A percentile compares a stretch with the other conserved stretches of the same genome.
Conservation (phyloP, 352 stramenopile species). For the Phytophthora cryptogea region DNA sequence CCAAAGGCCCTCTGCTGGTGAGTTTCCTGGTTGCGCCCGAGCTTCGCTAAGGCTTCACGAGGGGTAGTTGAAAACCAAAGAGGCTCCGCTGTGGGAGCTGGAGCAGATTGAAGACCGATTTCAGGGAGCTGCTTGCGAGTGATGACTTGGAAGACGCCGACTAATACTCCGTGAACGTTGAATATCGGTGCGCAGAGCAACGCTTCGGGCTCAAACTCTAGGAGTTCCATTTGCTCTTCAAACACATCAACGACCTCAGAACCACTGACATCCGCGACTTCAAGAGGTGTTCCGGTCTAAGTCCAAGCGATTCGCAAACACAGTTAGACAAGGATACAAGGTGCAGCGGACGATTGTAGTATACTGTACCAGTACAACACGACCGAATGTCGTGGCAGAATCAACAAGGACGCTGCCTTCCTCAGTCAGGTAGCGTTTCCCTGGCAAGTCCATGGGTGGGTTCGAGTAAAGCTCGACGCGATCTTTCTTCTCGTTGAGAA, state of each 20-base stretch:
- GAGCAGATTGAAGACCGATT: conserved; percentile 1
- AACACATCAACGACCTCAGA: conserved; percentile 67
- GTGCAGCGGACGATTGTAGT: background rate
- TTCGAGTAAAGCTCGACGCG: conserved; percentile 69
- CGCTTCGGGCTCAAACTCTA: conserved; percentile 66
- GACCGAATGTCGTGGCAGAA: conserved; percentile 67
- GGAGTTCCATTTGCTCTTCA: conserved; percentile 67
- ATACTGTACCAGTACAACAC: conserved; percentile 59
- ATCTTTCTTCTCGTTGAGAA: conserved; percentile 70
- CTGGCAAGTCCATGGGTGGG: conserved; percentile 44
- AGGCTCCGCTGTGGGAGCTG: conserved; percentile 9
- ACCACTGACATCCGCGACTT: conserved; percentile 52
- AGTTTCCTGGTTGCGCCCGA: conserved; percentile 20
- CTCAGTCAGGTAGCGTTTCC: conserved; percentile 53
- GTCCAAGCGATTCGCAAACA: conserved; percentile 1
- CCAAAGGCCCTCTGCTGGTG: conserved; percentile 30
- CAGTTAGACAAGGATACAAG: background rate
- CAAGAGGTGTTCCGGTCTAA: conserved; percentile 61
- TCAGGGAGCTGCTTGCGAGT: conserved; percentile 40
- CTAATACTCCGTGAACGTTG: conserved; percentile 62
- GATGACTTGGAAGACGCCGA: conserved; percentile 69
- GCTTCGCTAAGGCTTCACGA: conserved; percentile 18
- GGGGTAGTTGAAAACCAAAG: conserved; percentile 20
- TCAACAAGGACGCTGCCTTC: conserved; percentile 59
- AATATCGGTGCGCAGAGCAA: conserved; percentile 63